These are phyloP conservation scores for Thinopyrum elongatum DNA, from an alignment of 176 grass and related monocot species.

Conservation along the genomic window DNA sequence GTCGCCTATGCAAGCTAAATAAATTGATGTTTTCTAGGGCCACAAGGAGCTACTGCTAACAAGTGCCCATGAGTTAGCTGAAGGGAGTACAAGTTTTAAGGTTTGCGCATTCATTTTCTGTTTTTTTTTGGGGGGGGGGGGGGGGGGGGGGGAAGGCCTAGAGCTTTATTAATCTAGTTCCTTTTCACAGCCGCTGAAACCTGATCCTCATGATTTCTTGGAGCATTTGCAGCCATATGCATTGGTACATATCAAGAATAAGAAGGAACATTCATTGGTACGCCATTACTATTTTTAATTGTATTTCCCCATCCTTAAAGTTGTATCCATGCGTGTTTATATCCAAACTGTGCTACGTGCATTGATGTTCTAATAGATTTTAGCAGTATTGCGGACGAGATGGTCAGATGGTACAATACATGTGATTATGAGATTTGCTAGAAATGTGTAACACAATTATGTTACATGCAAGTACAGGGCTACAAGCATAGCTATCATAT, in stretches of 20 bases:
- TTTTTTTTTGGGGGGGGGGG: not conserved
- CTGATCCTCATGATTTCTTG: not conserved
- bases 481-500: too few species aligned
- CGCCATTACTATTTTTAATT: not conserved
- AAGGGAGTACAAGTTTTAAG: not conserved
- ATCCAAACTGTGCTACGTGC: not conserved
- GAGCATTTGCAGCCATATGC: slow-evolving; percentile 2
- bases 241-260: not conserved
- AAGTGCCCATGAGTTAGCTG: not conserved
- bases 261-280: not conserved
- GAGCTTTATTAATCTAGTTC: not conserved
- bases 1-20: not conserved
- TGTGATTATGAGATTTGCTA: not conserved
- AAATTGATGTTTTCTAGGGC: not conserved
- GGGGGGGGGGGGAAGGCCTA: not conserved
- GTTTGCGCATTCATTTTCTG: not conserved
- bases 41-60: not conserved
- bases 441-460: too few species aligned
- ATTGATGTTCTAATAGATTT: not conserved
- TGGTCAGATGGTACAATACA: not conserved
- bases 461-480: too few species aligned
- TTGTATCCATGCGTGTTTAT: not conserved
- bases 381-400: not conserved
- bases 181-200: not conserved
- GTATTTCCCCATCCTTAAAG: not conserved